These are phyloP conservation scores for Candida neerlandica DNA, from an alignment of 1,139 yeast species.

Conservation along the genomic window DNA sequence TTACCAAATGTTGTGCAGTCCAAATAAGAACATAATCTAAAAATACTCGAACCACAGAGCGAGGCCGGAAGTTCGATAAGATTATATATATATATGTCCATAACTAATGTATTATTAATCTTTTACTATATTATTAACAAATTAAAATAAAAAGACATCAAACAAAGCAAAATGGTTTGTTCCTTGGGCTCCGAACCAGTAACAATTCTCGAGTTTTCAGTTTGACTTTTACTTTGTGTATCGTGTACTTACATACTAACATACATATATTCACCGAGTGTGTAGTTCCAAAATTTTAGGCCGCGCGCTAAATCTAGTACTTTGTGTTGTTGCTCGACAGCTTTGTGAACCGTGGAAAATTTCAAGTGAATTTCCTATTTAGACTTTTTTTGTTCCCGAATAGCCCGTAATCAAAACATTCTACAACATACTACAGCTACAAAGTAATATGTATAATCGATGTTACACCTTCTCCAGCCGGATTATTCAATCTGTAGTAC, in stretches of 20 bases:
- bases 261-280: too few relatives aligned
- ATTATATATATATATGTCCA: not conserved
- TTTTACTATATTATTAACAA: not conserved
- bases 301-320: not conserved
- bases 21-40: not conserved
- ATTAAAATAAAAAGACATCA: too few relatives aligned
- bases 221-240: too few relatives aligned
- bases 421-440: not conserved
- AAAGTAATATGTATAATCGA: not conserved
- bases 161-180: not conserved
- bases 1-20: not conserved
- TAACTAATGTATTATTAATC: not conserved
- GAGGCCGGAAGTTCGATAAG: not conserved
- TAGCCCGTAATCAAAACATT: conserved; percentile 2
- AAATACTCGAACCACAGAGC: not conserved
- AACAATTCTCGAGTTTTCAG: too few relatives aligned
- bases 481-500: not conserved
- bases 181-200: too few relatives aligned
- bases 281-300: not conserved
- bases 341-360: not conserved
- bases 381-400: conserved; percentile 1
- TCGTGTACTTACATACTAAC: too few relatives aligned
- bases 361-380: conserved; percentile 3
- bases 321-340: not conserved
- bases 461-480: not conserved